A percentile compares a stretch with the other conserved stretches of the same genome.
These are phyloP conservation scores for Exophiala calicioides DNA, from an alignment of 2,329 filamentous ascomycete genomes.

Conservation along the genomic window DNA sequence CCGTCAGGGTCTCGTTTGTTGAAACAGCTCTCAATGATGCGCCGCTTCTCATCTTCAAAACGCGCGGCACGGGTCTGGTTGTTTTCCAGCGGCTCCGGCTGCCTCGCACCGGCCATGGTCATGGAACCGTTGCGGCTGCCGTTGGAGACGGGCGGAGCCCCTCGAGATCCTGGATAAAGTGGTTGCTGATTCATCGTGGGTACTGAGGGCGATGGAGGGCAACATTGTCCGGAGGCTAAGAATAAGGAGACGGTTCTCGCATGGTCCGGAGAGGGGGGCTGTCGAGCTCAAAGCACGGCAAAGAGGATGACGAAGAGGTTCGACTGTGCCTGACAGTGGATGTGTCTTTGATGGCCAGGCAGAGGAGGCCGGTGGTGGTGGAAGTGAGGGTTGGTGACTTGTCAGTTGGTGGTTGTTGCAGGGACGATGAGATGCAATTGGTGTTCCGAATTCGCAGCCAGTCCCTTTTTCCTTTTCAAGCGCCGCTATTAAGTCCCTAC, in stretches of 20 bases:
- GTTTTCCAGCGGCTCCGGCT: slow-evolving; percentile 12
- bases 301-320: no score
- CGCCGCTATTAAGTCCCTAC: no score
- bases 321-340: no score
- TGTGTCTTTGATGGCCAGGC: no score
- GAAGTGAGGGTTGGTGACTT: no score
- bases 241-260: background rate
- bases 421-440: no score
- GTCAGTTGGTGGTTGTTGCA: no score
- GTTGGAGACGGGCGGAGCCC: slow-evolving; percentile 16
- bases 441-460: no score
- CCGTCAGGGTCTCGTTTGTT: slow-evolving; percentile 84
- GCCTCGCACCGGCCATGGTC: slow-evolving; percentile 9
- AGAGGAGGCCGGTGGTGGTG: no score
- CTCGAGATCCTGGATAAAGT: slow-evolving; percentile 18
- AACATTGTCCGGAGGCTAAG: slow-evolving; percentile 18
- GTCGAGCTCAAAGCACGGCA: no score
- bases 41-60: slow-evolving; percentile 94
- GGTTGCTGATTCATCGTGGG: slow-evolving; percentile 25
- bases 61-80: slow-evolving; percentile 65
- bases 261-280: no score
- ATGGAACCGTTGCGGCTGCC: slow-evolving; percentile 16
- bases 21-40: slow-evolving; percentile 95
- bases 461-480: no score
- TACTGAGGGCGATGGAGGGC: slow-evolving; percentile 8